Evolutionary conservation across 169 alveolate species (phyloP), one percentile per base, ranked within the genome.

Genomic region (Cytauxzoon felis): DNA sequence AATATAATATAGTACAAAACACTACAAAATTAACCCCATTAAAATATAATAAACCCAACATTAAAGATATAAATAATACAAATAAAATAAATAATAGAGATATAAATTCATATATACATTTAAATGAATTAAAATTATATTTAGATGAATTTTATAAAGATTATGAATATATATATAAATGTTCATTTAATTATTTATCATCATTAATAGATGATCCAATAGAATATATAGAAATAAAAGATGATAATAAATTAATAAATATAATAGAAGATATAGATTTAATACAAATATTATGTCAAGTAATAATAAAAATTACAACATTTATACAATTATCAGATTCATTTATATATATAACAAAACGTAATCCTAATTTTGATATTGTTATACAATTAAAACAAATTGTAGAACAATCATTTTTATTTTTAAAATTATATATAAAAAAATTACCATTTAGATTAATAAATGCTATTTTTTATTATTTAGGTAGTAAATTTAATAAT

Each of bases 401-500:
- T n/a, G 19, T 72, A 5, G 18, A 18, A 1, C 16, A 26, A 5
- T 11, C 57, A 24, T 72, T 75, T 75, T 9, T 33, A n/a, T 27
- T 62, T 1, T 16, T 61, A 21, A 13, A 29, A 6, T 11, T 51
- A 3, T 29, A 62, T 9, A 36, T 65, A 5, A 5, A 32, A 11
- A 7, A 34, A 24, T 13, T 72, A 0, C 53, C 82, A n/a, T 72
- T 72, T 26, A 54, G 30, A 5, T 59, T 52, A 16, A 23, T 60
- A 7, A 62, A 53, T 1, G 78, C 82, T n/a, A 36, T 56, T 38
- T 72, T 61, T 51, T 72, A 72, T 58, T 11, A 60, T 53, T 36
- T 72, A 34, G 82, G 82, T 19, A 72, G 82, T 43, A 33, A 38
- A 13, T 29, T 61, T 38, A 65, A 72, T 41, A 33, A 53, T n/a